Evolutionary conservation across 2,329 filamentous ascomycete species (phyloP), one percentile per base, ranked within the genome.

Genomic region (Ceratocystis destructans): DNA sequence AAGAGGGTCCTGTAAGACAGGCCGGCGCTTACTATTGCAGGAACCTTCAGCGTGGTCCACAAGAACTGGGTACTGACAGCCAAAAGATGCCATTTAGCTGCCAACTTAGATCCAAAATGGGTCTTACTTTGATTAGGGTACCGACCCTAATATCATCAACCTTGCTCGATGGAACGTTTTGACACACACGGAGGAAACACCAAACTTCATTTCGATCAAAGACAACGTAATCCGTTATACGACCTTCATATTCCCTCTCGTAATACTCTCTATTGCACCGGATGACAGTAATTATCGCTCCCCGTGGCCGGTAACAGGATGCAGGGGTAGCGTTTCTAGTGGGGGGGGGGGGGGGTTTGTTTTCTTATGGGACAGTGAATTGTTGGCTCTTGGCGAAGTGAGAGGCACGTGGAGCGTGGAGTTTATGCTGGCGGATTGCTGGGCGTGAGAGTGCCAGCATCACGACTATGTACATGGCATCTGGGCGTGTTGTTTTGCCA

Each of bases 121-220:
- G 10, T 22, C 22, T 12, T 31, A 28, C 5, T 2, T 5, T 20
- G 1, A 0, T 2, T 57, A 57, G 53, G 53, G 53, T 57, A 0
- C 7, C 1, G 25, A 59, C 53, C 53, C 53, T 59, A 33, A 7
- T 2, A 7, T 0, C 28, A 59, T 59, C 31, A 59, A 59, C 12
- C 25, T 59, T 17, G 6, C 7, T 41, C 10, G 25, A 31, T 59
- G 28, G 53, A 59, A 59, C 28, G 53, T 59, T 33, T 59, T 33
- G 53, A 59, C 53, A 59, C 53, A 59, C 12, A 59, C 53, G 53
- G 28, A 59, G 53, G 28, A 59, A 59, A 59, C 53, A 59, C n/a
- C 28, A 59, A 59, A 59, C 53, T 31, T 15, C 28, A 25, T 17
- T 28, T 31, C 6, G 17, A 33, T 33, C 15, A 33, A 59, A 31